Evolutionary conservation across 306 rosid species (phyloP).

Genomic region (Parietaria judaica): DNA sequence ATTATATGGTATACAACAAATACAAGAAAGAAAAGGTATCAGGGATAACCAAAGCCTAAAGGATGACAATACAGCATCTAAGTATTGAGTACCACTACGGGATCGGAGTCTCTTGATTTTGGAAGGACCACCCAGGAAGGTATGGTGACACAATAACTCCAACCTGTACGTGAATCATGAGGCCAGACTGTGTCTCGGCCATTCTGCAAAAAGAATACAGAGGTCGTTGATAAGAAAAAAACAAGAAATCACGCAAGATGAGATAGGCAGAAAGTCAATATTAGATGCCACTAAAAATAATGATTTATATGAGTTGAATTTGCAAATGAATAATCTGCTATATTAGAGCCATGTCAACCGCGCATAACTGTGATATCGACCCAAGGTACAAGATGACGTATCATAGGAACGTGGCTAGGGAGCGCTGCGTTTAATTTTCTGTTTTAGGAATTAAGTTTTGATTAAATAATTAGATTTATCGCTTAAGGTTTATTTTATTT

Average conservation of each 20-base stretch:
- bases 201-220: slow-evolving; percentile 43
- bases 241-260: too few relatives aligned
- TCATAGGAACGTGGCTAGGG: too few relatives aligned
- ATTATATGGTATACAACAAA: background rate
- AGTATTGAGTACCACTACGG: slow-evolving; percentile 65
- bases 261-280: too few relatives aligned
- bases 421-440: too few relatives aligned
- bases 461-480: too few relatives aligned
- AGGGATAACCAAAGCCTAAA: slow-evolving; percentile 16
- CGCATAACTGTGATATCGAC: background rate
- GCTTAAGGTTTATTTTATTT: too few relatives aligned
- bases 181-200: slow-evolving; percentile 85
- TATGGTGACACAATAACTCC: slow-evolving; percentile 76
- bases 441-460: too few relatives aligned
- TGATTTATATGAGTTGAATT: background rate
- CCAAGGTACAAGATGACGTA: too few relatives aligned
- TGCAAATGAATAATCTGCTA: background rate
- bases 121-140: slow-evolving; percentile 81
- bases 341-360: background rate
- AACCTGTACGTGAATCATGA: slow-evolving; percentile 70
- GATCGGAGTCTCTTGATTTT: slow-evolving; percentile 76
- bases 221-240: too few relatives aligned
- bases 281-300: too few relatives aligned
- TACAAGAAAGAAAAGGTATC: background rate
- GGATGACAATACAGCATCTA: slow-evolving; percentile 31